These are phyloP conservation scores for Collybiopsis luxurians DNA, from an alignment of 768 basidiomycete species.

Conservation along the genomic window DNA sequence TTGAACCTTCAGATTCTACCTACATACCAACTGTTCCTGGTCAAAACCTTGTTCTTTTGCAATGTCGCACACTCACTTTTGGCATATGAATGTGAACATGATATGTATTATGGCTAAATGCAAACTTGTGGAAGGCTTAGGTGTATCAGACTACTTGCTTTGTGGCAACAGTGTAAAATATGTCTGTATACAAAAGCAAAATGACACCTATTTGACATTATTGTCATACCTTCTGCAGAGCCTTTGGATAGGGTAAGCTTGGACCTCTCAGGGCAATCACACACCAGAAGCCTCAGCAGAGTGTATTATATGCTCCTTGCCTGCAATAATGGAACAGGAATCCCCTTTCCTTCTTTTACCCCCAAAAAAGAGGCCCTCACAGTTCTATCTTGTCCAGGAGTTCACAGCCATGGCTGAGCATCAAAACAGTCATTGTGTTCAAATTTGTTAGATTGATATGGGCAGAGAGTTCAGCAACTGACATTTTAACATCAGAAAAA, in stretches of 20 bases:
- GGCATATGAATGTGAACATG: background rate
- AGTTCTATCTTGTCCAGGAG: background rate
- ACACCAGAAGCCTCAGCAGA: background rate
- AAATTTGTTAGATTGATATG: background rate
- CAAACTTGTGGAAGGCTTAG: background rate
- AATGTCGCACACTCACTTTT: background rate
- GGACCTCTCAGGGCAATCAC: background rate
- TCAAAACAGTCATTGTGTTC: background rate
- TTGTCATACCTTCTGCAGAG: background rate
- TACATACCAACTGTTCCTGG: background rate
- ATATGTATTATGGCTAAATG: background rate
- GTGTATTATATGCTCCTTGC: background rate
- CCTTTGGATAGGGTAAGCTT: background rate
- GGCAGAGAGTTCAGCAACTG: background rate
- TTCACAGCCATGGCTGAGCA: background rate
- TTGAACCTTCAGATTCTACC: too few species aligned
- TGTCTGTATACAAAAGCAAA: background rate
- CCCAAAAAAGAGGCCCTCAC: background rate
- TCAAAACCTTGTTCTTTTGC: background rate
- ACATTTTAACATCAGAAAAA: background rate
- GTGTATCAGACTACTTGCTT: background rate
- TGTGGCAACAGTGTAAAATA: background rate
- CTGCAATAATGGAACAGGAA: background rate
- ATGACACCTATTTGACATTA: slow-evolving; percentile 2
- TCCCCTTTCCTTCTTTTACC: background rate